A percentile compares a stretch with the other conserved stretches of the same genome.
phyloP scores from a whole-genome alignment of 164 flowering plant species.

The Brasenia schreberi region DNA sequence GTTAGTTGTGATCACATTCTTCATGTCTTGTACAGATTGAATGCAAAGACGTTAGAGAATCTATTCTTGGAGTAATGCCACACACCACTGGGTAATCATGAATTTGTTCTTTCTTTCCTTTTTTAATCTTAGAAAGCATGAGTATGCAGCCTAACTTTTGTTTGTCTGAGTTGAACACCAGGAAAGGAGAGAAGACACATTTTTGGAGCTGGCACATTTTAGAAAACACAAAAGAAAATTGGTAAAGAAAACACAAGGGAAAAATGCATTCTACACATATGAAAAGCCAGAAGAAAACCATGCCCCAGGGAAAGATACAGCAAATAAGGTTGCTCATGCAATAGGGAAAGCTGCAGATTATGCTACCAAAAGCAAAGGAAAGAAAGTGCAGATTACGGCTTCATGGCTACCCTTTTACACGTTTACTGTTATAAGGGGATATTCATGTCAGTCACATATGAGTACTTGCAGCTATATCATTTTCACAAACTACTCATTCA shows the following conservation, averaged over 20 bases:
- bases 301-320: conserved; percentile 83
- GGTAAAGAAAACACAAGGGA: conserved; percentile 66
- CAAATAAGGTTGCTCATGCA: conserved; percentile 62
- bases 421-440: background rate
- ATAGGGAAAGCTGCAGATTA: conserved; percentile 76
- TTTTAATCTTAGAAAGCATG: background rate
- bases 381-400: conserved; percentile 36
- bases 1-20: background rate
- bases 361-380: conserved; percentile 69
- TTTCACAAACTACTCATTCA: no score
- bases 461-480: no score
- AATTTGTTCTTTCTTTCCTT: background rate
- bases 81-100: conserved; percentile 83
- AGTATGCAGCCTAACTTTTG: no score
- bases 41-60: conserved; percentile 96
- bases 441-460: no score
- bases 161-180: conserved; percentile 12
- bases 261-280: conserved; percentile 34
- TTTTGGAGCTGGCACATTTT: conserved; percentile 66
- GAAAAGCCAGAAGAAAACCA: conserved; percentile 87
- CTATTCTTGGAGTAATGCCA: conserved; percentile 93
- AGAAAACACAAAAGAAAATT: conserved; percentile 79
- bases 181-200: conserved; percentile 95
- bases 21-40: conserved; percentile 44
- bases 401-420: background rate